Evolutionary conservation across 139 green algal species (phyloP).

Genomic region (Micractinium sp.): DNA sequence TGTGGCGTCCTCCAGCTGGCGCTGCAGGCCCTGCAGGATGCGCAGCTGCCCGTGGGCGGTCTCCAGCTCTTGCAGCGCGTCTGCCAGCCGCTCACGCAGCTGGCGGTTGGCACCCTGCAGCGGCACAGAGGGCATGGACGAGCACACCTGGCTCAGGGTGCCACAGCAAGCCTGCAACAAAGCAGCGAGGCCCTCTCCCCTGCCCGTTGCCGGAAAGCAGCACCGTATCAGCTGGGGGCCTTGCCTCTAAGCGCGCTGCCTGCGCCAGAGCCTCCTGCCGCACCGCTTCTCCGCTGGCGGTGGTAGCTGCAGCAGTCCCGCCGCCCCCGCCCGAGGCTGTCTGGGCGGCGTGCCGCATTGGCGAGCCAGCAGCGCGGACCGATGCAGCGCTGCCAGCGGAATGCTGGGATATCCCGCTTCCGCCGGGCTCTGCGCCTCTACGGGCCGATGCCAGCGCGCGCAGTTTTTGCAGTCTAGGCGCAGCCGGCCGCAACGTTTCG

Average conservation of each 20-base stretch:
- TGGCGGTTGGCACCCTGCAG: conserved; percentile 46
- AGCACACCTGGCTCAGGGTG: neutral
- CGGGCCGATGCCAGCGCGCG: neutral
- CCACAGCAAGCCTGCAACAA: neutral
- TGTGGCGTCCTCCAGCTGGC: conserved; percentile 21
- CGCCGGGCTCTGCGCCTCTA: neutral
- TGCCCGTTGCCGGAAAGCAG: no score
- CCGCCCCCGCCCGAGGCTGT: no score
- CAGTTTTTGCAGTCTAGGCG: neutral
- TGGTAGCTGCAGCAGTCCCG: no score
- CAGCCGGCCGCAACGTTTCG: no score
- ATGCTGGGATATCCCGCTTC: neutral
- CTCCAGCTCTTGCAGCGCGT: conserved; percentile 34
- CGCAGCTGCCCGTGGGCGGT: conserved; percentile 16
- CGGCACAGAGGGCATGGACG: neutral
- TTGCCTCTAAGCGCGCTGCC: neutral
- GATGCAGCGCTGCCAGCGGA: neutral
- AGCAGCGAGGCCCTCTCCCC: no score
- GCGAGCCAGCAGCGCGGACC: no score
- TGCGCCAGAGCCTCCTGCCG: neutral
- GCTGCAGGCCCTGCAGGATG: conserved; percentile 26
- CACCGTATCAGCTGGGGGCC: neutral
- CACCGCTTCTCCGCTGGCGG: neutral
- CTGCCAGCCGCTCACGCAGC: conserved; percentile 36
- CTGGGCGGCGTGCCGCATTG: no score